A percentile compares a stretch with the other conserved stretches of the same genome.
Conservation (phyloP, 129 eudicot species). For the Solidago caesia region DNA sequence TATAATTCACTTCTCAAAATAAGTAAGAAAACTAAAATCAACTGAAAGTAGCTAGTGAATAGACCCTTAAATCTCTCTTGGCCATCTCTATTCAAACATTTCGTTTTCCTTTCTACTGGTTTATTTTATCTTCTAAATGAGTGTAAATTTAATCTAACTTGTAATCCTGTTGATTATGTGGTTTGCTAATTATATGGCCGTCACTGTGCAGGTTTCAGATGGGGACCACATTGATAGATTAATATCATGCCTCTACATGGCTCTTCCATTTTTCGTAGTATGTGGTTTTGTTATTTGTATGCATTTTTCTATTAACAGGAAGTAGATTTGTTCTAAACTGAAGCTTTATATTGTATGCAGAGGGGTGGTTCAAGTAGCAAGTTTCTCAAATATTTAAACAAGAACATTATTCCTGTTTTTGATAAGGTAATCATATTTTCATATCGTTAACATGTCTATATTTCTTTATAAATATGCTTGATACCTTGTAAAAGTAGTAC, state of each 20-base stretch:
- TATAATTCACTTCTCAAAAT: too few species aligned
- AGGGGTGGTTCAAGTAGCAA: constrained; percentile 92
- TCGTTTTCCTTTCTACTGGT: not conserved
- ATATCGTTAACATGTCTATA: not conserved
- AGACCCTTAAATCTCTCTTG: not conserved
- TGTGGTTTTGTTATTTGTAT: not conserved
- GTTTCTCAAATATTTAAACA: constrained; percentile 70
- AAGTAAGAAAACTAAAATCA: not conserved
- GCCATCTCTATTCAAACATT: not conserved
- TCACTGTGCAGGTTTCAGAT: constrained; percentile 60
- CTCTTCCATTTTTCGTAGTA: constrained; percentile 76
- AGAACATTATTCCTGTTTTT: constrained; percentile 72
- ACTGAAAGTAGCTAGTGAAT: not conserved
- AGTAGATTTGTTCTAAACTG: constrained; percentile 19
- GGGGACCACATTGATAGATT: constrained; percentile 76
- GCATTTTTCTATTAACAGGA: not conserved
- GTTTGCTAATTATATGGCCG: constrained; percentile 18
- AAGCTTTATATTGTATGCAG: constrained; percentile 40
- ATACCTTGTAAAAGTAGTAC: too few species aligned
- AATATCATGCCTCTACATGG: constrained; percentile 78
- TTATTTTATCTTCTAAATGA: not conserved
- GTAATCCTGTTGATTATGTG: not conserved
- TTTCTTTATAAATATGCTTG: too few species aligned
- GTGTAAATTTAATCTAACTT: not conserved
- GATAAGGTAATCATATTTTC: constrained; percentile 50